Conservation (phyloP, 306 rosid genomes). For the Quercus dentata region DNA sequence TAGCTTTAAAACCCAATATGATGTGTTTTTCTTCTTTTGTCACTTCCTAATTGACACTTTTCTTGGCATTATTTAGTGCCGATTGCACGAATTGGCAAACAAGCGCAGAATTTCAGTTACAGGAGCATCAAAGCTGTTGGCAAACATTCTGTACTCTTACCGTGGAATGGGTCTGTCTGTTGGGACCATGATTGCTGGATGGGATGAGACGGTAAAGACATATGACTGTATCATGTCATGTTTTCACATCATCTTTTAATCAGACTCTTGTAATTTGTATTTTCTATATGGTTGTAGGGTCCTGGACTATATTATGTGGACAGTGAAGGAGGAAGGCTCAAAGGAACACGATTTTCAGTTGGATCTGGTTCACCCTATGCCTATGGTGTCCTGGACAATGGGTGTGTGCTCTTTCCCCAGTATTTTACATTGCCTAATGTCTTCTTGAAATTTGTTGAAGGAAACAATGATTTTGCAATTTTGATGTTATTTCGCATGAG, state of each 20-base stretch:
- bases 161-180: constrained; percentile 99
- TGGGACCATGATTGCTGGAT: constrained; percentile 99
- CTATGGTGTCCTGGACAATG: constrained; percentile 89
- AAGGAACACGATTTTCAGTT: constrained; percentile 92
- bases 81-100: constrained; percentile 89
- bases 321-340: constrained; percentile 97
- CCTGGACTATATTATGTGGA: constrained; percentile 97
- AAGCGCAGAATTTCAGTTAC: constrained; percentile 96
- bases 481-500: neutral
- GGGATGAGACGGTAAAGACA: constrained; percentile 93
- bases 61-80: constrained; percentile 47
- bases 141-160: constrained; percentile 93
- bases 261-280: neutral
- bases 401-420: constrained; percentile 41
- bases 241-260: neutral
- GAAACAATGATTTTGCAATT: neutral
- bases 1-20: neutral
- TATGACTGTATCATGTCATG: neutral
- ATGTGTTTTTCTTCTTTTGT: neutral
- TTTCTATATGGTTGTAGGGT: constrained; percentile 46
- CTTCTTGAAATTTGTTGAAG: neutral
- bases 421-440: no score
- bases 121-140: constrained; percentile 94
- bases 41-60: constrained; percentile 7
- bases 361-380: constrained; percentile 99